These are phyloP conservation scores for Mesostigma viride DNA, from an alignment of 139 green algal genomes.

Conservation along the genomic window DNA sequence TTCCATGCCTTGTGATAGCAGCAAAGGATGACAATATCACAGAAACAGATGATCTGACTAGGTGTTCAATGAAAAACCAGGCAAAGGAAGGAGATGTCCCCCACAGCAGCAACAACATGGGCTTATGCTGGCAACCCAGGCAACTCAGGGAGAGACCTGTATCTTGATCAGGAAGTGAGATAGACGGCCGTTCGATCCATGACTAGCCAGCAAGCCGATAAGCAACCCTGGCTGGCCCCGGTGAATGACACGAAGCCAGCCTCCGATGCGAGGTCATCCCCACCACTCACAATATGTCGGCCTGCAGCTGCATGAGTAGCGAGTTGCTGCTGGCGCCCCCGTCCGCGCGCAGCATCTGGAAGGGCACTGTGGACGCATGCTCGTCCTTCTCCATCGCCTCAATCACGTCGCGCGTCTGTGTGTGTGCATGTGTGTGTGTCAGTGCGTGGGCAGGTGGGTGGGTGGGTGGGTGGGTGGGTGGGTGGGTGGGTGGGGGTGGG, in stretches of 20 bases:
- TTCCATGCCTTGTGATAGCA: no score
- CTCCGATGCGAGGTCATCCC: no score
- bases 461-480: no score
- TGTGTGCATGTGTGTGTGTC: no score
- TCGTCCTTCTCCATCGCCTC: slow-evolving; percentile 65
- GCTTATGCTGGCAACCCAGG: neutral
- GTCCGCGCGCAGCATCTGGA: slow-evolving; percentile 67
- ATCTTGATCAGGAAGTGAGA: neutral
- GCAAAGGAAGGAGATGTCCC: no score
- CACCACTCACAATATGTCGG: no score
- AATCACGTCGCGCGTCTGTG: slow-evolving; percentile 64
- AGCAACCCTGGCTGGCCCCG: neutral
- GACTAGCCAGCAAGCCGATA: neutral
- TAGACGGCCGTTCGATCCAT: neutral
- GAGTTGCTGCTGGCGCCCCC: slow-evolving; percentile 74
- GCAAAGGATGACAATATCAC: no score
- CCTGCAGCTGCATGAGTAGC: slow-evolving; percentile 89
- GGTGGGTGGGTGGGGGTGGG: no score
- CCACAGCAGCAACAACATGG: neutral
- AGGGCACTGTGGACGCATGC: neutral
- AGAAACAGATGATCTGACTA: no score
- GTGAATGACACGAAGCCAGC: no score
- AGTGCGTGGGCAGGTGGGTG: no score
- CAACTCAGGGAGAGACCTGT: neutral
- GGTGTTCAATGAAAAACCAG: no score